Base-by-base conservation (phyloP, 148 eudicot species). In the Camellia lanceoleosa region DNA sequence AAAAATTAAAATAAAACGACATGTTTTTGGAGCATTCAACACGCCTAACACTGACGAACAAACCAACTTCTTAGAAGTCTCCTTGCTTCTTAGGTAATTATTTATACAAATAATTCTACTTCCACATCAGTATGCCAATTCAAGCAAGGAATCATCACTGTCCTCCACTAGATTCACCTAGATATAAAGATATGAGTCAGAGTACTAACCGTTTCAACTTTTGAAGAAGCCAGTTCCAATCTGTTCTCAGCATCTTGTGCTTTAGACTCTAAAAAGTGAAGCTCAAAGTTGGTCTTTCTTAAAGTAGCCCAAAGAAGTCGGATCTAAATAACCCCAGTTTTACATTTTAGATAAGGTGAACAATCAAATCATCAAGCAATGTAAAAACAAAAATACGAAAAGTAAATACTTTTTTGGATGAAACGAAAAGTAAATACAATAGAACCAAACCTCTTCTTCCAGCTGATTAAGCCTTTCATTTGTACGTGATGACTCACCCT, bases 381-480 rank as follows among this genome's bases (percentile, higher is more conserved):
- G 59, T 70, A 18, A 76, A 74, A 30, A 43, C 65, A 66, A 68
- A 81, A 41, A 49, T 66, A 23, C 66, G 38, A 43, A 68, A 71
- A 54, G 3, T 23, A 60, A 68, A 63, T 65, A 78, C 58, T 30
- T 30, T 30, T 30, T 30, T 30, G 38, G 38, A 1, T 30, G 38
- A 30, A 30, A 30, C 38, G 38, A 43, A 68, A 71, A 54, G 3
- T 41, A 60, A 68, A 63, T 65, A 78, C 62, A 69, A 75, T 7
- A 71, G 79, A 62, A 55, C 13, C 54, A 75, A 62, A 95, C 99
- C 94, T 93, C 91, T 85, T 85, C 83, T 84, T 95, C 91, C 61
- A 91, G 89, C 62, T 70, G 81, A 80, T 55, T 72, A 78, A 92
- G 63, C 85, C 74, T 84, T 86, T 87, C 80, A 75, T 85, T 81